A percentile compares a stretch with the other conserved stretches of the same genome.
phyloP scores from a whole-genome alignment of 345 rosid genomes.

The Firmiana major region DNA sequence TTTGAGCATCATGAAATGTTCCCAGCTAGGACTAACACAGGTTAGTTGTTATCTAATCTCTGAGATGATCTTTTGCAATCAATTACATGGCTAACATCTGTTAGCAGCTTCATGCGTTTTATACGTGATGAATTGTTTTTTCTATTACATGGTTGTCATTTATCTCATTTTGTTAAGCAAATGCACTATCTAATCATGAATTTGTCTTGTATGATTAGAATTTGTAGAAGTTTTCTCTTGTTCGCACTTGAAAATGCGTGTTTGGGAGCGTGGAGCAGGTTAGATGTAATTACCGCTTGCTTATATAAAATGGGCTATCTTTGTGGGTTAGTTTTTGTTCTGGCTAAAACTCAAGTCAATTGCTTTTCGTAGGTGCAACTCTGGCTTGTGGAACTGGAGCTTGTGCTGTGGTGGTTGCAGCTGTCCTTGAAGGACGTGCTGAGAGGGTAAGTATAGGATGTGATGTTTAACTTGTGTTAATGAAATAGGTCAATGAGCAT shows the following conservation, averaged over 20 bases:
- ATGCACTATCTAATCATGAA: background rate
- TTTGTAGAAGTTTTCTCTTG: slow-evolving; percentile 84
- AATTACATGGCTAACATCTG: background rate
- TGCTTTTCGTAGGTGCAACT: slow-evolving; percentile 64
- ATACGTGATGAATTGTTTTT: background rate
- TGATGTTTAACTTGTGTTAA: background rate
- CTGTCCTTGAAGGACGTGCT: slow-evolving; percentile 86
- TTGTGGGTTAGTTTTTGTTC: slow-evolving; percentile 2
- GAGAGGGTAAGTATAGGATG: slow-evolving; percentile 59
- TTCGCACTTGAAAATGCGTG: slow-evolving; percentile 90
- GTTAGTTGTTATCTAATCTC: slow-evolving; percentile 38
- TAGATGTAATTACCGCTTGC: slow-evolving; percentile 16
- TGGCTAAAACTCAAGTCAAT: background rate
- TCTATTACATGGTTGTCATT: background rate
- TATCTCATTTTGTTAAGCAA: background rate
- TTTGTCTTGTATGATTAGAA: slow-evolving; percentile 34
- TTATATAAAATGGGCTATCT: background rate
- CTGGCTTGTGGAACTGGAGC: slow-evolving; percentile 99
- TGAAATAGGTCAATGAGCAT: background rate
- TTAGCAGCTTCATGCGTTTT: background rate
- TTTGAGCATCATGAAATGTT: slow-evolving; percentile 87
- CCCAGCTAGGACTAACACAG: slow-evolving; percentile 93
- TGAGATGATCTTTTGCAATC: background rate
- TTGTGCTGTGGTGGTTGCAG: slow-evolving; percentile 96
- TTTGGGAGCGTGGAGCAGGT: slow-evolving; percentile 99